Evolutionary conservation across 2,329 filamentous ascomycete genomes (phyloP).

Genomic region (Xylariaceae sp.): DNA sequence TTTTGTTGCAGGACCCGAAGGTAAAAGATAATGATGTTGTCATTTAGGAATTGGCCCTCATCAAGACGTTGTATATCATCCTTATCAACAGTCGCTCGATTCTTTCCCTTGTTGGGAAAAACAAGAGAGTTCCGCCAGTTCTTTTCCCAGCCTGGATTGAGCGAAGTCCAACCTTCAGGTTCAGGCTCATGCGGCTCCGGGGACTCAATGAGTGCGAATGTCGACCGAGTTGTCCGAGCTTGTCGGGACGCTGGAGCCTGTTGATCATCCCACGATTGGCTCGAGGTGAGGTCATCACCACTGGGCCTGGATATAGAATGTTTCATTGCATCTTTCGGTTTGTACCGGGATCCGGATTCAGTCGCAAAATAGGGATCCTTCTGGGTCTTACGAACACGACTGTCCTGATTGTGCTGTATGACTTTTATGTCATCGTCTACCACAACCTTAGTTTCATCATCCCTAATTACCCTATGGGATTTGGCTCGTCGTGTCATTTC

Average conservation of each 20-base stretch:
- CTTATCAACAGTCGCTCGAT: conserved; percentile 70
- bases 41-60: conserved; percentile 87
- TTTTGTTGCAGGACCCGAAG: conserved; percentile 73
- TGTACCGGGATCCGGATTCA: conserved; percentile 9
- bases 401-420: conserved; percentile 33
- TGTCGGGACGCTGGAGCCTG: conserved; percentile 12
- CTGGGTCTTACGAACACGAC: conserved; percentile 2
- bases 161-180: conserved; percentile 55
- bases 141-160: conserved; percentile 58
- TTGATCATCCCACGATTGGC: conserved; percentile 8
- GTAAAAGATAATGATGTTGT: conserved; percentile 91
- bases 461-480: conserved; percentile 9
- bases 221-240: conserved; percentile 32
- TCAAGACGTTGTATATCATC: conserved; percentile 80
- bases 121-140: conserved; percentile 65
- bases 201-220: conserved; percentile 27
- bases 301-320: not conserved
- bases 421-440: conserved; percentile 35
- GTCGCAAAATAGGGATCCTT: not conserved
- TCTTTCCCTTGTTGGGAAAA: conserved; percentile 64
- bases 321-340: conserved; percentile 36
- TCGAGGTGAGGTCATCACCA: conserved; percentile 1
- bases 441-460: not conserved
- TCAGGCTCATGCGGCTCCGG: conserved; percentile 24
- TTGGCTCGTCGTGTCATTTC: conserved; percentile 22